Conservation (phyloP, 1,284 basidiomycete genomes). For the Naganishia liquefaciens region DNA sequence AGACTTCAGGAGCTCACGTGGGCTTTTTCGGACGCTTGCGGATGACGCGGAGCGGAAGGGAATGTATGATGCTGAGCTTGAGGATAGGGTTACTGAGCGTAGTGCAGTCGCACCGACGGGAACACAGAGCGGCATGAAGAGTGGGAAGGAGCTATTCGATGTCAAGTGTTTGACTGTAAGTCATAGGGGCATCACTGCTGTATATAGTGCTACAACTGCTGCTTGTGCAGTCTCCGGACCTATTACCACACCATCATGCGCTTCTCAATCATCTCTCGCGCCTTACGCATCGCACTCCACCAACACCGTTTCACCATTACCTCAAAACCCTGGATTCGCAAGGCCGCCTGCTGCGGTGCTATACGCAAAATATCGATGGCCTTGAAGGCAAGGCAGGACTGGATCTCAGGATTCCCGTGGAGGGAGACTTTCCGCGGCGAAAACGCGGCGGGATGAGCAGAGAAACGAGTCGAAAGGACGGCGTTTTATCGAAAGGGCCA, state of each 20-base stretch:
- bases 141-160: constrained; percentile 88
- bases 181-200: neutral
- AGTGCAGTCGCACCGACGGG: constrained; percentile 8
- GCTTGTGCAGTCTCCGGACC: constrained; percentile 52
- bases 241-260: constrained; percentile 68
- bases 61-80: neutral
- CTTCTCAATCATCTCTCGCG: constrained; percentile 78
- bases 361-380: constrained; percentile 93
- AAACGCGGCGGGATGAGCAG: constrained; percentile 23
- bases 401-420: constrained; percentile 47
- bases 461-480: constrained; percentile 23
- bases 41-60: constrained; percentile 55
- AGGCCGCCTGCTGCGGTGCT: constrained; percentile 78
- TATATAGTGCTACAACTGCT: constrained; percentile 1
- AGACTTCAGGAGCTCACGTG: constrained; percentile 82
- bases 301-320: constrained; percentile 79
- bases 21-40: constrained; percentile 69
- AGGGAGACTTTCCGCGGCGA: constrained; percentile 20
- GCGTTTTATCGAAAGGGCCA: constrained; percentile 6
- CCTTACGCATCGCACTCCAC: constrained; percentile 70
- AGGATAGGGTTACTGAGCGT: constrained; percentile 1
- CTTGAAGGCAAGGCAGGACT: constrained; percentile 83
- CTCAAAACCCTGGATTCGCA: constrained; percentile 74
- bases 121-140: constrained; percentile 33
- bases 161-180: constrained; percentile 75